phyloP scores from a whole-genome alignment of 129 eudicot genomes.

The Glebionis coronaria region DNA sequence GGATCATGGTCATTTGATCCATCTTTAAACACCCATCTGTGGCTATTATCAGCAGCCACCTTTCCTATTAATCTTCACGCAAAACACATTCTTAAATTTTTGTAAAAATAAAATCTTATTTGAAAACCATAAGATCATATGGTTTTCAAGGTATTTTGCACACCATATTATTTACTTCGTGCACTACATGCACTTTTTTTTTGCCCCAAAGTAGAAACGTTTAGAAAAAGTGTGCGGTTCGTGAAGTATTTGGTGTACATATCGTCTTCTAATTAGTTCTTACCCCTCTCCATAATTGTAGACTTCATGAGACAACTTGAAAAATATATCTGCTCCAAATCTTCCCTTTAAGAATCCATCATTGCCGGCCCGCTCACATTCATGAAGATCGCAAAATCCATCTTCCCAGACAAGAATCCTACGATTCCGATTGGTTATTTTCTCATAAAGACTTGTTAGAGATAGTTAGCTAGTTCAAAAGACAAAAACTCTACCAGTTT shows the following conservation, averaged over 20 bases:
- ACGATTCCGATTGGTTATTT: constrained; percentile 15
- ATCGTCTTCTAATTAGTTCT: constrained; percentile 5
- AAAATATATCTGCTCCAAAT: constrained; percentile 81
- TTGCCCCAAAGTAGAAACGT: too few species aligned
- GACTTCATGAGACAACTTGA: constrained; percentile 87
- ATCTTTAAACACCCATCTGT: constrained; percentile 79
- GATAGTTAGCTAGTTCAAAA: not conserved
- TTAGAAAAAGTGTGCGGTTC: too few species aligned
- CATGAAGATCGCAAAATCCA: constrained; percentile 74
- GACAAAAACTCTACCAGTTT: constrained; percentile 50
- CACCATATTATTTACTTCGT: too few species aligned
- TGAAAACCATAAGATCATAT: not conserved
- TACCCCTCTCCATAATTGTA: constrained; percentile 90
- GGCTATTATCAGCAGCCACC: constrained; percentile 84
- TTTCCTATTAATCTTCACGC: constrained; percentile 75
- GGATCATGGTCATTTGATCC: constrained; percentile 60
- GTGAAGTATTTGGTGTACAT: too few species aligned
- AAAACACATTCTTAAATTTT: constrained; percentile 3
- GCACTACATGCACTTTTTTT: too few species aligned
- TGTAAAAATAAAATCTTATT: not conserved
- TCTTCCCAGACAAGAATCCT: constrained; percentile 98
- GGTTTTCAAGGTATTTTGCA: too few species aligned
- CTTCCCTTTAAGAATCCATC: constrained; percentile 39
- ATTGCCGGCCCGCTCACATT: constrained; percentile 51
- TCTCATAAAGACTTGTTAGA: constrained; percentile 1